Evolutionary conservation across 1,284 basidiomycete species (phyloP), one percentile per base, ranked within the genome.

Genomic region (Kwoniella shivajii): DNA sequence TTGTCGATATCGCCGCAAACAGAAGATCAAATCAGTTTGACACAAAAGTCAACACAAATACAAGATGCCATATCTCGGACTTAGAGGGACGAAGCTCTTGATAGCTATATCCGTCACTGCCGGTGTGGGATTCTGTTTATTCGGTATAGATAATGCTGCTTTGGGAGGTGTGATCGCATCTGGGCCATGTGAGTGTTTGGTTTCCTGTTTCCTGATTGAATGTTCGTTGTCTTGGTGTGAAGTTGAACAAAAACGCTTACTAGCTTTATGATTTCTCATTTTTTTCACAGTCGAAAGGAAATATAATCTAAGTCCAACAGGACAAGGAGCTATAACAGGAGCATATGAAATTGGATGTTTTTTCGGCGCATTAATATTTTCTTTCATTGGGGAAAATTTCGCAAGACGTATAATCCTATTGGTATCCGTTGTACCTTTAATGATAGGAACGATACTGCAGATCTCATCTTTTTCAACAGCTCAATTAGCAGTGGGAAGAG

Each of bases 111-210:
- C 56, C 13, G 50, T 43, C 4, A 64, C 62, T 14, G 56, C 59
- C 3, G 62, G 62, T 2, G 34, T 61, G 6, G 56, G 62, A 3
- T 60, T 57, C 29, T 57, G 45, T 42, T 34, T 64, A 10, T 64
- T 60, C 38, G 61, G 61, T 7, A 58, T 64, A 22, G 61, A 64
- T 38, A 64, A 64, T 39, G 61, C 58, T 3, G 43, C 61, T 7
- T 39, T 64, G 26, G 61, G 61, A 18, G 61, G 59, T 10, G 61
- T 64, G 16, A 64, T 60, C 31, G 53, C 54, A 3, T 50, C 54
- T 39, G 54, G 30, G 34, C 61, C 61, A 18, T 59, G 89, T 89
- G 72, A 56, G 85, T 80, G 10, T 33, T 42, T n/a, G n/a, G n/a
- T n/a, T n/a, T n/a, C n/a, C n/a, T n/a, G n/a, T n/a, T n/a, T n/a